Evolutionary conservation across 768 basidiomycete genomes (phyloP).

Genomic region (Boletus rubescentipes): DNA sequence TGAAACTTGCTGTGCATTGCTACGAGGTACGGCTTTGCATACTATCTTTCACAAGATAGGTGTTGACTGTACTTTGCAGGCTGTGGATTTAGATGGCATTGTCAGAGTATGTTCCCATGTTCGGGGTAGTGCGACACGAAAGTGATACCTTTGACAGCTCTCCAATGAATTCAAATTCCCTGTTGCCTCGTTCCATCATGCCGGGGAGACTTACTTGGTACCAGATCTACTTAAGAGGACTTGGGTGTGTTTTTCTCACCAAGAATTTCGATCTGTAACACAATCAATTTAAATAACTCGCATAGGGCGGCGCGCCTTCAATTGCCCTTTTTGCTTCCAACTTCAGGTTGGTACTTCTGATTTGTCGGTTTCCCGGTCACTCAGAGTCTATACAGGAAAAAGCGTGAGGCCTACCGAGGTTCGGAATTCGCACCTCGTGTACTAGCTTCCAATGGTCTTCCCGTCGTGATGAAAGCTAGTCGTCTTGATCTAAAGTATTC

Average conservation of each 20-base stretch:
- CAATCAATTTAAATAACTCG: not conserved
- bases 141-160: conserved; percentile 39
- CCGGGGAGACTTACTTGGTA: conserved; percentile 80
- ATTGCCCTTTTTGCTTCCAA: conserved; percentile 75
- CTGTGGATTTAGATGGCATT: conserved; percentile 71
- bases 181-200: conserved; percentile 75
- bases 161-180: conserved; percentile 85
- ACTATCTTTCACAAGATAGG: not conserved
- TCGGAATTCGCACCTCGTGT: conserved; percentile 81
- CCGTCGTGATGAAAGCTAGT: conserved; percentile 72
- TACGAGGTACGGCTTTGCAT: conserved; percentile 31
- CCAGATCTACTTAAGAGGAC: conserved; percentile 72
- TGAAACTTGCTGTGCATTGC: conserved; percentile 47
- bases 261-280: not conserved
- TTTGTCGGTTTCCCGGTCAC: not conserved
- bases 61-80: conserved; percentile 26
- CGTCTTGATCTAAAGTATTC: not conserved
- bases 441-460: conserved; percentile 63
- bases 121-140: not conserved
- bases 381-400: conserved; percentile 45
- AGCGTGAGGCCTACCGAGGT: conserved; percentile 78
- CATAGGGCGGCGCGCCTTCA: conserved; percentile 62
- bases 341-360: conserved; percentile 31
- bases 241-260: conserved; percentile 42
- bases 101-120: conserved; percentile 53